Evolutionary conservation across 345 rosid genomes (phyloP).

Genomic region (Passiflora organensis): DNA sequence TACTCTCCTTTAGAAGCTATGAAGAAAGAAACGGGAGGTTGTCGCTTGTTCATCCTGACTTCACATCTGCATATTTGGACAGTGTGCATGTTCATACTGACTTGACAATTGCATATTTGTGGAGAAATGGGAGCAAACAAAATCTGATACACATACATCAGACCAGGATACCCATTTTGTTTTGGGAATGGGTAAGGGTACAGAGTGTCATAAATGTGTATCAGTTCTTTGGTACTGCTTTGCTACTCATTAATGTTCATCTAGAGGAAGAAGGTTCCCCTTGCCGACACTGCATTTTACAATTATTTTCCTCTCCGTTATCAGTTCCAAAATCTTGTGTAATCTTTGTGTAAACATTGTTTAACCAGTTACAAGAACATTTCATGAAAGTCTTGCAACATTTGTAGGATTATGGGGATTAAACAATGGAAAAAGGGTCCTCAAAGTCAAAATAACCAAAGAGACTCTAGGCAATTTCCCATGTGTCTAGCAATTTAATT

Average conservation of each 20-base stretch:
- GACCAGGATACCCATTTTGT: background rate
- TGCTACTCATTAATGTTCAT: conserved; percentile 4
- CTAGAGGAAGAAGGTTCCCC: conserved; percentile 15
- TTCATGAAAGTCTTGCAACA: conserved; percentile 21
- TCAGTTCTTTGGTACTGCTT: background rate
- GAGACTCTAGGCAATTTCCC: background rate
- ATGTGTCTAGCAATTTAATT: background rate
- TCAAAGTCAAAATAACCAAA: conserved; percentile 17
- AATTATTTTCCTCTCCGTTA: background rate
- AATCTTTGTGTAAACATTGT: background rate
- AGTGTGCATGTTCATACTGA: too few relatives aligned
- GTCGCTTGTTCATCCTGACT: too few relatives aligned
- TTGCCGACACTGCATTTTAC: conserved; percentile 29
- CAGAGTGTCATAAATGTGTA: conserved; percentile 14
- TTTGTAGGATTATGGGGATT: background rate
- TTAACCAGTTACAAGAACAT: conserved; percentile 16
- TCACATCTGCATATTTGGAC: too few relatives aligned
- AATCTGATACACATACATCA: background rate
- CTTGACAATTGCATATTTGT: background rate
- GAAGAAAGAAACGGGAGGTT: too few relatives aligned
- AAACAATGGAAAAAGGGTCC: conserved; percentile 5
- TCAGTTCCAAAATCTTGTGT: background rate
- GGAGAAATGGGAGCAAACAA: background rate
- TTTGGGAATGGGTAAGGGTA: background rate
- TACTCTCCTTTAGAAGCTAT: too few relatives aligned